Percentiles rank a stretch among this genome's conserved stretches.
These are phyloP conservation scores for Trametes coccinea DNA, from an alignment of 768 basidiomycete genomes.

Conservation along the genomic window DNA sequence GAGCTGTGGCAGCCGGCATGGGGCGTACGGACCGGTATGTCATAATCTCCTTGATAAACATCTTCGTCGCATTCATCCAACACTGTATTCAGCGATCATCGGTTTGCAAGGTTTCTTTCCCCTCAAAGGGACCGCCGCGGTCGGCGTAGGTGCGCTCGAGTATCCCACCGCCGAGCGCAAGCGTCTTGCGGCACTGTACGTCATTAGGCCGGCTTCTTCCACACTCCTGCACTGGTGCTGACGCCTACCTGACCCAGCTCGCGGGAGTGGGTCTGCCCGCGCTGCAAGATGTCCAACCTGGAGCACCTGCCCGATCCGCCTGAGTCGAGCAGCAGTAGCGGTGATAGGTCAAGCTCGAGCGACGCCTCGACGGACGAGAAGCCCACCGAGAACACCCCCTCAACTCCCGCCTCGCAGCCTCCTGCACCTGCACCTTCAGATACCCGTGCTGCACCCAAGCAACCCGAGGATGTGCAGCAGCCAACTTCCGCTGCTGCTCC, in stretches of 20 bases:
- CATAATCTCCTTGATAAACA: background rate
- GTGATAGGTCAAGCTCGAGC: background rate
- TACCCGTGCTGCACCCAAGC: background rate
- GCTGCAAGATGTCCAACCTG: constrained; percentile 66
- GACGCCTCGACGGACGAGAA: constrained; percentile 3
- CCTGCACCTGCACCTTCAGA: constrained; percentile 4
- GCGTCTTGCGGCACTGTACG: constrained; percentile 75
- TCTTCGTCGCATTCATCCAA: background rate
- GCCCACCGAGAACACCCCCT: background rate
- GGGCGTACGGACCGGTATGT: constrained; percentile 89
- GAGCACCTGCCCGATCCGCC: constrained; percentile 71
- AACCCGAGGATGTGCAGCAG: background rate
- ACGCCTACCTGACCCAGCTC: constrained; percentile 53
- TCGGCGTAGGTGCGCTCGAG: constrained; percentile 86
- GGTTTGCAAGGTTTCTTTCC: constrained; percentile 90
- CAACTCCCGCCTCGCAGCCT: background rate
- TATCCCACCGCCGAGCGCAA: constrained; percentile 73
- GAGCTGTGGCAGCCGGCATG: constrained; percentile 98
- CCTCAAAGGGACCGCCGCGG: constrained; percentile 81
- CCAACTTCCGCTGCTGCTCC: background rate
- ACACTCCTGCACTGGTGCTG: background rate
- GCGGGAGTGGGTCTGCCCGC: constrained; percentile 77
- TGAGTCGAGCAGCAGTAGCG: background rate
- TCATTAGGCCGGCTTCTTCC: constrained; percentile 18
- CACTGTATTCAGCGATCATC: constrained; percentile 62